Evolutionary conservation across 441 rosid species (phyloP), one percentile per base, ranked within the genome.

Genomic region (Adansonia grandidieri): DNA sequence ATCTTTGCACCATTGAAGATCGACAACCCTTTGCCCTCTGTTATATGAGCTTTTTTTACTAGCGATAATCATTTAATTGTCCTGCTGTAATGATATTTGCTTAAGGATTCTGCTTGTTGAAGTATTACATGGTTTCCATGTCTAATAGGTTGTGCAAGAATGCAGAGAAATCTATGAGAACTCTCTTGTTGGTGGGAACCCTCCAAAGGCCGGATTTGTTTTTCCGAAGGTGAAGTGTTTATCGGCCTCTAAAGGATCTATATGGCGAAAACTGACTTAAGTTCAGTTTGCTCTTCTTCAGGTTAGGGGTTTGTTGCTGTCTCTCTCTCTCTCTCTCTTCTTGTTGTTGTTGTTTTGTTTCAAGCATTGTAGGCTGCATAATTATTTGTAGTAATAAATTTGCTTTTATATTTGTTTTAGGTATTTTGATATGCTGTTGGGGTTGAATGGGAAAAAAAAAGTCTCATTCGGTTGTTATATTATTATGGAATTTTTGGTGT

Each of bases 131-230:
- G 62, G 64, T 9, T 22, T 42, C 48, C 11, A 17, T 85, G 79
- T 57, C 17, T 10, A 79, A 73, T 90, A 96, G 98, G 98, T 97
- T 44, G 94, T 93, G 69, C 98, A 93, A 84, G 99, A 97, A 81
- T 97, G 98, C 90, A 95, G 82, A 85, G 99, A 95, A 78, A 95
- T 97, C 54, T 95, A 93, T 37, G 98, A 92, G 87, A 93, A 97
- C 75, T 89, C 98, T 4, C 91, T 89, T 44, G 86, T 91, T 64
- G 93, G 88, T 76, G 99, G 99, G 70, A 91, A 87, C 17, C 97
- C 99, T 6, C 92, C 94, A 6, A 95, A 85, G 89, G 82, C 97
- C 0, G 98, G 99, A 71, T 92, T 93, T 70, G 89, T 97, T 9
- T 97, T 95, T 85, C 88, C 98, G 0, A 89, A 84, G 85, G 92